Conservation (phyloP, 768 basidiomycete genomes). For the Mycena alexandri region DNA sequence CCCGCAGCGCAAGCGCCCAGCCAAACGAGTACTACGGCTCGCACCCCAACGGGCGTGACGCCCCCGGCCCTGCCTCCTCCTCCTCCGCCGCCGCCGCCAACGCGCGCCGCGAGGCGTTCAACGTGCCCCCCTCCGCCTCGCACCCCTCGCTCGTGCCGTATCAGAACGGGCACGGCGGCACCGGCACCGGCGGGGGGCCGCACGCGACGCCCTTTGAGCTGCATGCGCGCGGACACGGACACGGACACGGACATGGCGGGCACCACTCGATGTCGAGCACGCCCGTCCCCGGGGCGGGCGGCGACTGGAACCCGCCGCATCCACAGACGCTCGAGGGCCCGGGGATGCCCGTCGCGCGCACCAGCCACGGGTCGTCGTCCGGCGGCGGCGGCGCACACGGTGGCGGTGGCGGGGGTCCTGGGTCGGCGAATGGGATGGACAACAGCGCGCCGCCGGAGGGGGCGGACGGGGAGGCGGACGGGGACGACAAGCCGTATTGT, state of each 20-base stretch:
- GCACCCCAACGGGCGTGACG: conserved; percentile 43
- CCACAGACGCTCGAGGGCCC: conserved; percentile 79
- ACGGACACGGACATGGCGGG: too few relatives aligned
- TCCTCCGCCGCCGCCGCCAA: conserved; percentile 31
- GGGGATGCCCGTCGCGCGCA: conserved; percentile 77
- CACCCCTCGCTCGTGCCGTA: conserved; percentile 70
- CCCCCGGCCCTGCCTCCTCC: conserved; percentile 17
- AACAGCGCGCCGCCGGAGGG: conserved; percentile 27
- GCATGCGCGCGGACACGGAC: conserved; percentile 47
- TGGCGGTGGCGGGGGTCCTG: neutral
- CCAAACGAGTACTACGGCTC: conserved; percentile 50
- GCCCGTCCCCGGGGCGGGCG: conserved; percentile 41
- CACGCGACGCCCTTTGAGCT: conserved; percentile 58
- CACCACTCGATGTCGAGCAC: conserved; percentile 46
- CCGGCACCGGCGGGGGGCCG: too few relatives aligned
- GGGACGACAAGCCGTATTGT: conserved; percentile 82
- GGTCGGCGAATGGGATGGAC: conserved; percentile 17
- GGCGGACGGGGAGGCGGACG: conserved; percentile 70
- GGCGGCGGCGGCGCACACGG: too few relatives aligned
- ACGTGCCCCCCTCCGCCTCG: conserved; percentile 60
- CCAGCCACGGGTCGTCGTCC: conserved; percentile 38
- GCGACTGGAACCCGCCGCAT: conserved; percentile 64
- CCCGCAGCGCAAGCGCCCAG: conserved; percentile 56
- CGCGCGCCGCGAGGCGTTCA: conserved; percentile 57
- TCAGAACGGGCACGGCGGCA: conserved; percentile 50